Conservation (phyloP, 495 filamentous ascomycete genomes). For the Patellaria atrata region DNA sequence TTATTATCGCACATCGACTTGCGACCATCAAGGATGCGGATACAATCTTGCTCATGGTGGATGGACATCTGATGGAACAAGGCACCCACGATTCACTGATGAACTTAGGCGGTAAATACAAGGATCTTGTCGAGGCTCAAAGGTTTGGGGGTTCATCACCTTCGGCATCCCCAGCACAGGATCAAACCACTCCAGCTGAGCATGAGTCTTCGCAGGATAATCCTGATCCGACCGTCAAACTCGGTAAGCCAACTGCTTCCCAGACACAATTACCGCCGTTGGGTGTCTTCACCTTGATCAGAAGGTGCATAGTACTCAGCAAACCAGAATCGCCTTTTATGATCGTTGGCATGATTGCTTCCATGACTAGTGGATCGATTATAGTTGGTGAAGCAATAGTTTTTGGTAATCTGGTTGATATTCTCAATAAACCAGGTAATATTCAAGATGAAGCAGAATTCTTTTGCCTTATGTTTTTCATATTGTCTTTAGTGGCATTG, state of each 20-base stretch:
- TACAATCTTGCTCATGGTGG: slow-evolving; percentile 37
- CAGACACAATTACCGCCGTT: too few species aligned
- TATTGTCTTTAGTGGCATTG: slow-evolving; percentile 35
- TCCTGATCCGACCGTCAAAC: too few species aligned
- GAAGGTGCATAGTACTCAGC: slow-evolving; percentile 3
- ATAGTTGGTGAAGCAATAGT: slow-evolving; percentile 34
- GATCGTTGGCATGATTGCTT: slow-evolving; percentile 13
- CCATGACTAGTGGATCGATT: slow-evolving; percentile 31
- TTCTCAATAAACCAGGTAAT: slow-evolving; percentile 21
- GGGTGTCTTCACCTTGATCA: too few species aligned
- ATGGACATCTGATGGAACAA: slow-evolving; percentile 35
- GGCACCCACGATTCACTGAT: slow-evolving; percentile 36
- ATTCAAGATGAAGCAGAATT: slow-evolving; percentile 23
- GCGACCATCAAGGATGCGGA: slow-evolving; percentile 41
- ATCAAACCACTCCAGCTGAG: too few species aligned
- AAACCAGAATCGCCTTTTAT: slow-evolving; percentile 9
- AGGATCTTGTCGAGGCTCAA: slow-evolving; percentile 24
- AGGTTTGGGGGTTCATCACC: slow-evolving; percentile 1
- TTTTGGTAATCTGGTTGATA: slow-evolving; percentile 36
- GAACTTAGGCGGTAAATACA: slow-evolving; percentile 32
- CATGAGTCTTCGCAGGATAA: too few species aligned
- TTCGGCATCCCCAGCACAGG: neutral
- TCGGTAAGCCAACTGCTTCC: too few species aligned
- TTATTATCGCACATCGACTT: slow-evolving; percentile 42
- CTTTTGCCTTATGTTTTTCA: slow-evolving; percentile 40